phyloP scores from a whole-genome alignment of 2,329 filamentous ascomycete genomes.

The Epichloe brachyelytri region DNA sequence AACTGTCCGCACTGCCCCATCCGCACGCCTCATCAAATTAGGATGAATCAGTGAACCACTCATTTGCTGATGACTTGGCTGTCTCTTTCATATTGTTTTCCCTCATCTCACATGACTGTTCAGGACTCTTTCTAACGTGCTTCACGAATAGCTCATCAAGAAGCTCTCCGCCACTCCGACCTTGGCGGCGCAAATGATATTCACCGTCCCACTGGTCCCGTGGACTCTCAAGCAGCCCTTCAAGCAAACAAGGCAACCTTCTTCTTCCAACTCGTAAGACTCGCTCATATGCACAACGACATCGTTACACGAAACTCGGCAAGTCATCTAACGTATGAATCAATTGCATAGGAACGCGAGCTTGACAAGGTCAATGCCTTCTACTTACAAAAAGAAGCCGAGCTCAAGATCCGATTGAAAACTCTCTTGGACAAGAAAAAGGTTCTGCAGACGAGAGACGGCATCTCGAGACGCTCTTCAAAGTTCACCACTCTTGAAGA shows the following conservation, averaged over 20 bases:
- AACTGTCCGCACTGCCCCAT: not conserved
- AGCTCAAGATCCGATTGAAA: constrained; percentile 89
- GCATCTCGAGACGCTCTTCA: constrained; percentile 73
- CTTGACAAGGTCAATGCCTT: constrained; percentile 97
- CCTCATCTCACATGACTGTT: not conserved
- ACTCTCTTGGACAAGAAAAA: constrained; percentile 93
- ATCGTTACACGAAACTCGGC: not conserved
- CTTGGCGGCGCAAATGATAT: constrained; percentile 62
- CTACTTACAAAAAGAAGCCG: constrained; percentile 94
- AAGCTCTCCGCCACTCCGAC: constrained; percentile 87
- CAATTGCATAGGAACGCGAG: constrained; percentile 64
- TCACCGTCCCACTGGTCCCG: constrained; percentile 30
- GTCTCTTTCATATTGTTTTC: not conserved
- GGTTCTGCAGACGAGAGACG: constrained; percentile 72
- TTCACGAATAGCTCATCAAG: constrained; percentile 71
- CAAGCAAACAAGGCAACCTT: constrained; percentile 98
- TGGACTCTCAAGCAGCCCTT: constrained; percentile 75
- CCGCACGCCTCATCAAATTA: not conserved
- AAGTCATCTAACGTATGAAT: not conserved
- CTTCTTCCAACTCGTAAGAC: constrained; percentile 84
- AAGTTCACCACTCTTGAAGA: constrained; percentile 93
- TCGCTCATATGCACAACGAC: not conserved
- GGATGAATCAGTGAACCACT: not conserved
- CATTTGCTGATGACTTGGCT: not conserved
- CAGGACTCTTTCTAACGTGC: not conserved